phyloP scores from a whole-genome alignment of 306 rosid genomes.

The Quercus suber region DNA sequence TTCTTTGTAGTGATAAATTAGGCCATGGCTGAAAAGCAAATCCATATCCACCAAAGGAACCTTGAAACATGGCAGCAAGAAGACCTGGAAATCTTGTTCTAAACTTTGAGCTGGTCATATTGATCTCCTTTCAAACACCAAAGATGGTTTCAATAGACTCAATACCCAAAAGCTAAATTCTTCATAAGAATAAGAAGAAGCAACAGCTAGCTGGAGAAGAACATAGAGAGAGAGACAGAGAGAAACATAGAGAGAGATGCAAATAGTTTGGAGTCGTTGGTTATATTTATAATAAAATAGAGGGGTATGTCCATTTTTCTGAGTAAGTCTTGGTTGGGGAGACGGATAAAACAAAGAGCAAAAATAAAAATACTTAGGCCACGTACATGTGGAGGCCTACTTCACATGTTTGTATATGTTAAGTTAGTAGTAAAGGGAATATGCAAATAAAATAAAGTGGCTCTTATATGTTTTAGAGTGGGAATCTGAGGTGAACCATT shows the following conservation, averaged over 20 bases:
- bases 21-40: constrained; percentile 47
- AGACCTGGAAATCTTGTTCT: constrained; percentile 7
- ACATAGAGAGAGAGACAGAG: background rate
- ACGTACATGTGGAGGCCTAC: constrained; percentile 25
- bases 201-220: background rate
- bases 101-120: constrained; percentile 22
- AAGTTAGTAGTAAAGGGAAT: constrained; percentile 11
- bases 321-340: background rate
- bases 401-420: background rate
- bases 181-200: background rate
- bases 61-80: constrained; percentile 17
- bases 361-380: constrained; percentile 13
- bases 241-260: background rate
- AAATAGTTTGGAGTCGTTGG: constrained; percentile 21
- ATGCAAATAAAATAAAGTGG: constrained; percentile 8
- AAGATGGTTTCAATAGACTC: background rate
- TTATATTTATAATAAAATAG: constrained; percentile 16
- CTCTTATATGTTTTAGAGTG: constrained; percentile 13
- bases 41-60: constrained; percentile 1
- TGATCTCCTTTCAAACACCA: background rate
- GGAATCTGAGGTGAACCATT: constrained; percentile 41
- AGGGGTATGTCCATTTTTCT: background rate
- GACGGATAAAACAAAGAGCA: constrained; percentile 33
- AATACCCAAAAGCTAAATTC: background rate
- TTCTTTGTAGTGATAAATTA: constrained; percentile 1